phyloP scores from a whole-genome alignment of 208 protist species.

The Angomonas deanei region DNA sequence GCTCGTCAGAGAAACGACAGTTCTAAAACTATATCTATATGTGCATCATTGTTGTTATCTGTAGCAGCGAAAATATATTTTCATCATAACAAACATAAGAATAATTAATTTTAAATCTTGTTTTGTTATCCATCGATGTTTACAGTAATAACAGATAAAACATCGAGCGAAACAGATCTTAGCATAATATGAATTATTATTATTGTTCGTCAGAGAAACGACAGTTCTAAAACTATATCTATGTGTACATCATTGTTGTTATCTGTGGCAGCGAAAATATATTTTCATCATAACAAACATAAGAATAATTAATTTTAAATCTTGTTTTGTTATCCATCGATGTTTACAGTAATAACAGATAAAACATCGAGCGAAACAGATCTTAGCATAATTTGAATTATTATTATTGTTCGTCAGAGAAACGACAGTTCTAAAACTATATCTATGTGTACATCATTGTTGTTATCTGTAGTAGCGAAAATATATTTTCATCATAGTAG shows the following conservation, averaged over 20 bases:
- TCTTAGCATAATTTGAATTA: neutral
- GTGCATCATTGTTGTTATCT: neutral
- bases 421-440: neutral
- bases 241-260: neutral
- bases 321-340: no score
- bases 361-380: no score
- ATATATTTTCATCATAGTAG: no score
- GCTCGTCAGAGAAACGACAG: neutral
- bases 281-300: neutral
- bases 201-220: neutral
- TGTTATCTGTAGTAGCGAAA: no score
- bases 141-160: no score
- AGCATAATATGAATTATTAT: neutral
- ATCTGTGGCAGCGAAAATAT: no score
- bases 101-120: neutral
- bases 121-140: no score
- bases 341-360: no score
- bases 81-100: neutral
- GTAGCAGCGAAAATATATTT: neutral
- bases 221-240: neutral
- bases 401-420: constrained; percentile 1
- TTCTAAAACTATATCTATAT: neutral
- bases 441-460: neutral
- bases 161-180: no score
- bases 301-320: neutral